A percentile compares a stretch with the other conserved stretches of the same genome.
Conservation (phyloP, 2,329 filamentous ascomycete genomes). For the Penicillium expansum region DNA sequence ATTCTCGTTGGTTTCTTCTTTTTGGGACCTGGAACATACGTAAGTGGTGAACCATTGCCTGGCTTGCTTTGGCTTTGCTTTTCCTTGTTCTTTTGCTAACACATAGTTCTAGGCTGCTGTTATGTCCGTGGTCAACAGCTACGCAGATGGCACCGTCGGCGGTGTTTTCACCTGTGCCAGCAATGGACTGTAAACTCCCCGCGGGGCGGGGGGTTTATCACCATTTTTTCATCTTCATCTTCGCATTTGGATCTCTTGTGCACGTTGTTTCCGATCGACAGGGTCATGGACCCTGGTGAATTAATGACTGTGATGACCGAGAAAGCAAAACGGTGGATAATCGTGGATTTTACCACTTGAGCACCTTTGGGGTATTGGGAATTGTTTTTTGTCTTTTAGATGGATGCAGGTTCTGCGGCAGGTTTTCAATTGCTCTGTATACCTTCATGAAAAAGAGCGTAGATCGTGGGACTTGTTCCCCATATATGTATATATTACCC, state of each 20-base stretch:
- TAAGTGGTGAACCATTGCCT: slow-evolving; percentile 30
- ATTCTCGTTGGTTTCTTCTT: slow-evolving; percentile 78
- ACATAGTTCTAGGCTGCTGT: slow-evolving; percentile 38
- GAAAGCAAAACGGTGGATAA: neutral
- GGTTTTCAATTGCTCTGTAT: neutral
- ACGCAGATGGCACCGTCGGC: slow-evolving; percentile 61
- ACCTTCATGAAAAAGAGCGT: neutral
- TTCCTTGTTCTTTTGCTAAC: slow-evolving; percentile 30
- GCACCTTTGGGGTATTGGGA: neutral
- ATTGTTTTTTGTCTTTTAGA: neutral
- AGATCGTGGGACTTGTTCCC: neutral
- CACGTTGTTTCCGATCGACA: slow-evolving; percentile 4
- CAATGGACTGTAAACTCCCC: slow-evolving; percentile 35
- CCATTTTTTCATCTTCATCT: neutral
- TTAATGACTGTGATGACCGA: slow-evolving; percentile 3
- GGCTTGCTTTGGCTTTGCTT: neutral
- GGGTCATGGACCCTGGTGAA: neutral
- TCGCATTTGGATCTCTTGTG: slow-evolving; percentile 6
- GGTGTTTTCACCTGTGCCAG: slow-evolving; percentile 71
- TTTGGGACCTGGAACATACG: slow-evolving; percentile 76
- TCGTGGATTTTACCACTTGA: neutral
- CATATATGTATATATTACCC: neutral
- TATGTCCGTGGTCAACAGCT: slow-evolving; percentile 61
- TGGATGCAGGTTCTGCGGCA: neutral
- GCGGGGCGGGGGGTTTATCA: neutral